Conservation (phyloP, 192 early-diverging fungal genomes). For the Phycomyces nitens region DNA sequence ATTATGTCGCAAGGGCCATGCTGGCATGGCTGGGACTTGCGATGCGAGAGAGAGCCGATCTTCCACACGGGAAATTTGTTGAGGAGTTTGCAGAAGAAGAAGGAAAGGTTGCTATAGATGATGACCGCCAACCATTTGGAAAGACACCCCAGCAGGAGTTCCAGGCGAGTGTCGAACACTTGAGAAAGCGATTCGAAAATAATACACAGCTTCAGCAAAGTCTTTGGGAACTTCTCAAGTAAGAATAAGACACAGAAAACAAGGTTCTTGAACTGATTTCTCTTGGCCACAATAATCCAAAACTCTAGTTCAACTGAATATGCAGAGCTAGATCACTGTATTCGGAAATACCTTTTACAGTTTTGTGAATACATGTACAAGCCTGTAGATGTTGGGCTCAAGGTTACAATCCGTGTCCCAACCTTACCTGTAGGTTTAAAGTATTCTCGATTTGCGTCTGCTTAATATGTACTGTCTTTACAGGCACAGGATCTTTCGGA, state of each 20-base stretch:
- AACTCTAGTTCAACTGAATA: slow-evolving; percentile 14
- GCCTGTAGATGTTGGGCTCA: slow-evolving; percentile 51
- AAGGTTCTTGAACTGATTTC: background rate
- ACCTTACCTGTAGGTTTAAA: slow-evolving; percentile 15
- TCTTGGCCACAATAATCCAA: no score
- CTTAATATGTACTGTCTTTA: no score
- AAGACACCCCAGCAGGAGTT: slow-evolving; percentile 25
- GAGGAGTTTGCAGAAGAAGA: slow-evolving; percentile 50
- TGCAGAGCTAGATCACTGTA: slow-evolving; percentile 46
- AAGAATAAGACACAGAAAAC: background rate
- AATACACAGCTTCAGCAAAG: slow-evolving; percentile 22
- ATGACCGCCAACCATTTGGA: slow-evolving; percentile 14
- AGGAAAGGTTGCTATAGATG: slow-evolving; percentile 33
- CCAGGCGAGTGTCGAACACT: slow-evolving; percentile 16
- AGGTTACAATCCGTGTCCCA: slow-evolving; percentile 52
- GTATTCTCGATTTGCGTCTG: no score
- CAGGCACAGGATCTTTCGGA: background rate
- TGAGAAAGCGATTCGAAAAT: slow-evolving; percentile 29
- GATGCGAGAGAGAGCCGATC: slow-evolving; percentile 32
- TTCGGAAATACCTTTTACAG: slow-evolving; percentile 53
- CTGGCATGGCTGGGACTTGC: slow-evolving; percentile 44
- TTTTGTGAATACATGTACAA: slow-evolving; percentile 66
- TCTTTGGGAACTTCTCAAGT: slow-evolving; percentile 34
- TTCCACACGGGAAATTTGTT: slow-evolving; percentile 13
- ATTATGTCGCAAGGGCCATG: slow-evolving; percentile 49